phyloP scores from a whole-genome alignment of 139 green algal genomes.

The Chlorella sp. region DNA sequence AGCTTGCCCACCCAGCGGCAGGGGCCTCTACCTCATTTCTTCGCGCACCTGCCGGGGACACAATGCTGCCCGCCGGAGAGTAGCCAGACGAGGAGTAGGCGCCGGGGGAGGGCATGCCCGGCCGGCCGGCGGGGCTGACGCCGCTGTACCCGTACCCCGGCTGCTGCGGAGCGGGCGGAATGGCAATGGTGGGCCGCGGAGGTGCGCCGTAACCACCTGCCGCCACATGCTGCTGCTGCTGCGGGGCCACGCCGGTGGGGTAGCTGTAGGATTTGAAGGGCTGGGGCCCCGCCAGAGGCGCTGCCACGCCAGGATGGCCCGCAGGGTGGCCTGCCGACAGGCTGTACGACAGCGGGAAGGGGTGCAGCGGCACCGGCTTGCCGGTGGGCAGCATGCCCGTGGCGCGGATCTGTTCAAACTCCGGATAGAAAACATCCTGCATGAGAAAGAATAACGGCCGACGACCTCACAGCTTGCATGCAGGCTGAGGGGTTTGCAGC shows the following conservation, averaged over 20 bases:
- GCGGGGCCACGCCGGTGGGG: background rate
- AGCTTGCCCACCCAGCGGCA: too few species aligned
- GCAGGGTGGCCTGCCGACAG: background rate
- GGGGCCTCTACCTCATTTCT: too few species aligned
- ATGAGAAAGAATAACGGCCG: too few species aligned
- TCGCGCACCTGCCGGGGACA: background rate
- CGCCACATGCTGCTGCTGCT: background rate
- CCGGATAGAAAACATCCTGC: slow-evolving; percentile 46
- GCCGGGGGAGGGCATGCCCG: slow-evolving; percentile 1
- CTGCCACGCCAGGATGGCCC: background rate
- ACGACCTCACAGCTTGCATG: too few species aligned
- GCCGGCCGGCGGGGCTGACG: background rate
- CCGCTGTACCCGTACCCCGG: background rate
- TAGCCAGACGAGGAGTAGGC: slow-evolving; percentile 1
- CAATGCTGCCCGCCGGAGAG: background rate
- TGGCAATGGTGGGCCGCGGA: slow-evolving; percentile 20
- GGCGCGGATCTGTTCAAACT: slow-evolving; percentile 51
- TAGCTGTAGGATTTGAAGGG: background rate
- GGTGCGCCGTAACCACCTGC: background rate
- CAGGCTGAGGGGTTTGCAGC: too few species aligned
- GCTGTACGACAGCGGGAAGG: background rate
- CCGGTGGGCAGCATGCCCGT: slow-evolving; percentile 50
- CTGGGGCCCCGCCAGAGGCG: too few species aligned
- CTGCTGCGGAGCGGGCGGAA: slow-evolving; percentile 18
- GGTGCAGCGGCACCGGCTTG: slow-evolving; percentile 25